Conservation (phyloP, 352 stramenopile species). For the Pythium monospermum region DNA sequence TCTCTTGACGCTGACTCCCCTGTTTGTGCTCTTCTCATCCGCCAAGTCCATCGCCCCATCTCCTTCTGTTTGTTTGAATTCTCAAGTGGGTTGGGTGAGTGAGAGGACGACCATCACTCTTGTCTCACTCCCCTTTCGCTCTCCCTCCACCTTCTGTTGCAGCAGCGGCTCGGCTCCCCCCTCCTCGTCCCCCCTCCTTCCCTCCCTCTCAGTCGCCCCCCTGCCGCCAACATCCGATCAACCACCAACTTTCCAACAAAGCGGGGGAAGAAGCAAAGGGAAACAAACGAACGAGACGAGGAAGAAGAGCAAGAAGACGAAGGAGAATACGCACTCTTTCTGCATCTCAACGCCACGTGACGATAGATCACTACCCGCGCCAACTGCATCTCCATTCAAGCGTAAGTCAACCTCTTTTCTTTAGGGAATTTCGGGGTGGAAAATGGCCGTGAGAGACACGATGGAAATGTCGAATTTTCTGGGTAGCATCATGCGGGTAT, state of each 20-base stretch:
- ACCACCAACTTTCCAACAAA: slow-evolving; percentile 4
- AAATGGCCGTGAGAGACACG: no score
- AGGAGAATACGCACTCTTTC: no score
- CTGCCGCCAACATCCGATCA: slow-evolving; percentile 4
- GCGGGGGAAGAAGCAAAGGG: background rate
- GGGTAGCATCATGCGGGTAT: no score
- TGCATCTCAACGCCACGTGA: no score
- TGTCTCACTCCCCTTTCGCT: background rate
- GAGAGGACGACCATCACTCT: slow-evolving; percentile 25
- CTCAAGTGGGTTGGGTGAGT: slow-evolving; percentile 28
- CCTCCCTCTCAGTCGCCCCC: slow-evolving; percentile 9
- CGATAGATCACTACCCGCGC: no score
- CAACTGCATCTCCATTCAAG: no score
- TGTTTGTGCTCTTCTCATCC: slow-evolving; percentile 14
- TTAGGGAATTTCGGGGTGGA: no score
- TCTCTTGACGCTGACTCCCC: slow-evolving; percentile 9
- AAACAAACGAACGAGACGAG: no score
- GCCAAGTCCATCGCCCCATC: slow-evolving; percentile 14
- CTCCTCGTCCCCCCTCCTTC: slow-evolving; percentile 18
- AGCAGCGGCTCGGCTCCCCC: slow-evolving; percentile 1
- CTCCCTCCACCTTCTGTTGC: slow-evolving; percentile 9
- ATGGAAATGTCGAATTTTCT: no score
- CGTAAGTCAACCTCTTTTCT: no score
- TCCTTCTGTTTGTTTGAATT: slow-evolving; percentile 29
- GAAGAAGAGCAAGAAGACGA: no score